Percentiles rank a stretch among this genome's conserved stretches.
phyloP scores from a whole-genome alignment of 139 green algal species.

The Eudorina sp. region DNA sequence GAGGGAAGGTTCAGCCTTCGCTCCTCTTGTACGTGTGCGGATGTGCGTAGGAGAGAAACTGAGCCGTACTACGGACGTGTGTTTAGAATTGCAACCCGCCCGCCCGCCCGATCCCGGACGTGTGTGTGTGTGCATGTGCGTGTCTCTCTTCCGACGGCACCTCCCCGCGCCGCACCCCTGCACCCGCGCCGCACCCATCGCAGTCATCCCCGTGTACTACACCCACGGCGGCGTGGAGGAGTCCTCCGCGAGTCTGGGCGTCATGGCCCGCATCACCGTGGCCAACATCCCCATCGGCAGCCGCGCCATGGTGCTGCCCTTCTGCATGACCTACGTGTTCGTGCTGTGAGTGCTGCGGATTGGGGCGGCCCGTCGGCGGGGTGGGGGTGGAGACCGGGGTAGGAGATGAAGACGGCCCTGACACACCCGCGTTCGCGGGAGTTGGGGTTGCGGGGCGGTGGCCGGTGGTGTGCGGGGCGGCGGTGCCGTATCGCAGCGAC shows the following conservation, averaged over 20 bases:
- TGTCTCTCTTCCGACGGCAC: background rate
- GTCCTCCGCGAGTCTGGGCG: background rate
- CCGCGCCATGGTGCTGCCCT: background rate
- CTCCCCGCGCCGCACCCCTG: background rate
- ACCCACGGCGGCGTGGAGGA: background rate
- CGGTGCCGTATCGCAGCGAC: too few relatives aligned
- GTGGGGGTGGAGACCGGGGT: background rate
- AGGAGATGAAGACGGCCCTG: too few relatives aligned
- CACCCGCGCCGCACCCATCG: background rate
- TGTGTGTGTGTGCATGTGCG: background rate
- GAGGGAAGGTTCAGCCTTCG: too few relatives aligned
- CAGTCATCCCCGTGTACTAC: constrained; percentile 36
- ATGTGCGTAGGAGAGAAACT: background rate
- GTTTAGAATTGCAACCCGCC: too few relatives aligned
- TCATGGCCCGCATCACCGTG: background rate
- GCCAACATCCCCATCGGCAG: background rate
- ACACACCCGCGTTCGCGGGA: too few relatives aligned
- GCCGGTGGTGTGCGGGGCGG: too few relatives aligned
- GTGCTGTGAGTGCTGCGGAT: background rate
- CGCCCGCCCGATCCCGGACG: too few relatives aligned
- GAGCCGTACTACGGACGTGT: background rate
- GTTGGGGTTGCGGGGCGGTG: too few relatives aligned
- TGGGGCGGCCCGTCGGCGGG: background rate
- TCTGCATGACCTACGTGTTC: constrained; percentile 29
- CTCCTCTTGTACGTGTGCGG: background rate